Evolutionary conservation across 164 flowering plant genomes (phyloP), one percentile per base, ranked within the genome.

Genomic region (Platanus orientalis): DNA sequence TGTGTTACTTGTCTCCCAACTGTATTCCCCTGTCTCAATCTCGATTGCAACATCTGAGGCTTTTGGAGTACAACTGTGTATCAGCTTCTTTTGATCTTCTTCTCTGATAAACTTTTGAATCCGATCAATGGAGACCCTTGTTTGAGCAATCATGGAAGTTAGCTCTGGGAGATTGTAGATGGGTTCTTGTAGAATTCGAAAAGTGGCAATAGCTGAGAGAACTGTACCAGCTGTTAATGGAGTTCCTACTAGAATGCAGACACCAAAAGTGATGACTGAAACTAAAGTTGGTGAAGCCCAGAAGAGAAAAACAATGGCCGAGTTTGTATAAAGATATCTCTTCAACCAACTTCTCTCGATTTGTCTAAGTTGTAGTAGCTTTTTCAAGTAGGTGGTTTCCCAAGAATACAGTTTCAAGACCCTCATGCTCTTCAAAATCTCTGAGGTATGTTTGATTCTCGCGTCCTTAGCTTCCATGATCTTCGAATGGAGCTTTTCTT

Each of bases 201-300:
- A 89, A 29, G 94, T 92, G 7, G 96, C 97, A 17, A 92, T 48
- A 48, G 94, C 88, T n/a, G 96, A 84, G 11, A 89, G 83, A 25
- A 87, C 96, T 11, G 75, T 77, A 7, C 85, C 89, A 6, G 96
- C 60, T 25, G 92, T 83, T 57, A 92, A 74, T 29, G 94, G 89
- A 32, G 82, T 78, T 20, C 78, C 74, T 2, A 83, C 34, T 6
- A 83, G 2, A 26, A 92, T 75, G 63, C 92, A 86, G 7, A 85
- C 88, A 19, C 86, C 83, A 63, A 89, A 92, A 11, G 97, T 89
- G 34, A 72, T 57, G 12, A 82, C 85, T 1, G 96, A 89, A 54
- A 92, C 86, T 16, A 89, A 61, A 16, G 97, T 81, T 28, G 97
- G 97, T 10, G 96, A 89, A 26, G 93, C 83, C 96, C 96, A 92